Base-by-base conservation (phyloP, 768 basidiomycete species). In the Gyrodon lividus region DNA sequence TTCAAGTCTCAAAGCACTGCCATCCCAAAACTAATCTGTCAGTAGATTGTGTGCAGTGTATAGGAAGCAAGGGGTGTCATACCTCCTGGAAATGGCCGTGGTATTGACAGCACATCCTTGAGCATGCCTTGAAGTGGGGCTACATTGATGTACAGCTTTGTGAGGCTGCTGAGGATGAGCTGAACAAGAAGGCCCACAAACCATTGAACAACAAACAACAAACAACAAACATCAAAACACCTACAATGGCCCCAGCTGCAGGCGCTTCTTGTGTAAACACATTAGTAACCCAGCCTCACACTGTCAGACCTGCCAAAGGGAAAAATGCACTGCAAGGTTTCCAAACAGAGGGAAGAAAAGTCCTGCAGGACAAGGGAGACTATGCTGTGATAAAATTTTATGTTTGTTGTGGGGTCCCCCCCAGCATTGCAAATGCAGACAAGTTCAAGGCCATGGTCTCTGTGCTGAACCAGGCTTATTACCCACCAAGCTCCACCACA, bases 381-480 rank as follows among this genome's bases (percentile, higher is more conserved):
- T 44, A 37, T 12, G 48, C 38, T 4, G 17, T 55, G 10, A 43
- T 60, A 17, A 22, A 51, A 7, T 44, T 54, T 14, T 20, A 57
- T 12, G 58, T 58, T 10, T 55, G 54, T 23, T 43, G 48, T 39
- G 47, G 58, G 6, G 17, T 58, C n/a, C 43, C 59, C 0, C 57
- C 57, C 0, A 41, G 3, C 0, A 20, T 54, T 5, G 51, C 57
- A 10, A 44, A 59, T 19, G 34, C 31, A 1, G n/a, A 37, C 0
- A 24, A 43, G 20, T 60, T 52, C 34, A 51, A 52, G 28, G 30
- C 4, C 2, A 33, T 58, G 16, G 33, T 53, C 10, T 19, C 39
- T n/a, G 33, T 28, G 16, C 28, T 57, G 0, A 47, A 54, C 12
- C 46, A 51, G 5, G 9, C 2, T 13, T 48, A 57, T 40, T 45